These are phyloP conservation scores for Pleurotus cornucopiae DNA, from an alignment of 768 basidiomycete species.

Conservation along the genomic window DNA sequence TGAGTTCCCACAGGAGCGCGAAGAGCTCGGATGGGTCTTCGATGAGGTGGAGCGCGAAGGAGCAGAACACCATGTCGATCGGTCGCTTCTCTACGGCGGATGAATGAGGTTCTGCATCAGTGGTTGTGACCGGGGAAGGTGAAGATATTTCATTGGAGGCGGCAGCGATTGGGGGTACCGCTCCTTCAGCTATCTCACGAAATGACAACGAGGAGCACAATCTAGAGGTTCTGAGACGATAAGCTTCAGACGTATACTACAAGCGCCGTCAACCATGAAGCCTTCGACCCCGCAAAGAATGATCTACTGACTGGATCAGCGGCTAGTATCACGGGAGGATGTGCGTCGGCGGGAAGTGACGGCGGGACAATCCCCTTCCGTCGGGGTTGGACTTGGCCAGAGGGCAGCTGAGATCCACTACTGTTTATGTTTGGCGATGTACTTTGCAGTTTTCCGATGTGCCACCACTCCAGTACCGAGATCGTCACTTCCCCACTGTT, in stretches of 20 bases:
- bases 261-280: conserved; percentile 2
- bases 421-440: conserved; percentile 11
- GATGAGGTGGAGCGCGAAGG: conserved; percentile 71
- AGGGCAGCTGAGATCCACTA: conserved; percentile 14
- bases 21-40: conserved; percentile 59
- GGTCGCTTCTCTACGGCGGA: conserved; percentile 31
- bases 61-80: conserved; percentile 53
- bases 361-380: conserved; percentile 20
- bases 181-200: conserved; percentile 55
- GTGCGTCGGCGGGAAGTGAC: conserved; percentile 28
- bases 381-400: conserved; percentile 12
- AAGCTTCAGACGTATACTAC: conserved; percentile 61
- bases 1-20: conserved; percentile 60
- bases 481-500: conserved; percentile 62
- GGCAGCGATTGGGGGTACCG: conserved; percentile 31
- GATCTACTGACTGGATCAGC: conserved; percentile 47
- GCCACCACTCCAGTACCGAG: conserved; percentile 60
- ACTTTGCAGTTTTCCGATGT: conserved; percentile 25
- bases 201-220: conserved; percentile 59
- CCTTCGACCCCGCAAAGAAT: background rate
- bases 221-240: conserved; percentile 47
- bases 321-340: conserved; percentile 31
- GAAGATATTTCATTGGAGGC: conserved; percentile 6
- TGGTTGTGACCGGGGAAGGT: background rate
- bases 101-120: background rate